These are phyloP conservation scores for Amanita muscaria DNA, from an alignment of 768 basidiomycete genomes.

Conservation along the genomic window DNA sequence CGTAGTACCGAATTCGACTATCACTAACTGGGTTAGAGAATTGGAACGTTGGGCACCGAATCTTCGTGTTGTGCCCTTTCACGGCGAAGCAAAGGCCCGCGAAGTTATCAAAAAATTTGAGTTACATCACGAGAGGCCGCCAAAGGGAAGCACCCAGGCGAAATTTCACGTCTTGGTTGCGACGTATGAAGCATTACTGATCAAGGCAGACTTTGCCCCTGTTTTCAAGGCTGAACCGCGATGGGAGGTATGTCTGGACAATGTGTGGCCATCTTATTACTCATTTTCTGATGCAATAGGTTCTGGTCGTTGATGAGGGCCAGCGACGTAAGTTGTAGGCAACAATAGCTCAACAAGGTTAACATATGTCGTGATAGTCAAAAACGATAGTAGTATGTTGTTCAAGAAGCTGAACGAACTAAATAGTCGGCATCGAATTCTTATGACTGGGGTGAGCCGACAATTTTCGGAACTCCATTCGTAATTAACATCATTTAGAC, in stretches of 20 bases:
- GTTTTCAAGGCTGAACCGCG: constrained; percentile 78
- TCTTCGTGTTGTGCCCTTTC: constrained; percentile 75
- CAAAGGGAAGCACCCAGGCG: constrained; percentile 35
- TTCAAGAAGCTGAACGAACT: constrained; percentile 80
- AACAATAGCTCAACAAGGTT: not conserved
- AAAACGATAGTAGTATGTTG: constrained; percentile 70
- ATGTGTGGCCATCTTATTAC: not conserved
- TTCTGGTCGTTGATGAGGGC: constrained; percentile 89
- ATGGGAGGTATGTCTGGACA: constrained; percentile 57
- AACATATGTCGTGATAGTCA: constrained; percentile 42
- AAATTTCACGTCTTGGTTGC: constrained; percentile 89
- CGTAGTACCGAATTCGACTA: constrained; percentile 93
- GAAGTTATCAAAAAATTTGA: constrained; percentile 80
- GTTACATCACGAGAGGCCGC: constrained; percentile 49
- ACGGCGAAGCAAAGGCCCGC: constrained; percentile 71
- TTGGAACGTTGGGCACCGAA: constrained; percentile 80
- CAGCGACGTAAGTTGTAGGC: constrained; percentile 60
- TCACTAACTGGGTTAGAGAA: constrained; percentile 93
- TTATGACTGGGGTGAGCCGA: constrained; percentile 74
- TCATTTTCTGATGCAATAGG: constrained; percentile 20
- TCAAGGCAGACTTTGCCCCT: constrained; percentile 53
- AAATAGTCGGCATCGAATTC: constrained; percentile 67
- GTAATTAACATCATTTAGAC: constrained; percentile 38
- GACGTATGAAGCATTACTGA: constrained; percentile 82
- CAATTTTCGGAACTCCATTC: constrained; percentile 3